These are phyloP conservation scores for Pholiota conissans DNA, from an alignment of 768 basidiomycete species.

Conservation along the genomic window DNA sequence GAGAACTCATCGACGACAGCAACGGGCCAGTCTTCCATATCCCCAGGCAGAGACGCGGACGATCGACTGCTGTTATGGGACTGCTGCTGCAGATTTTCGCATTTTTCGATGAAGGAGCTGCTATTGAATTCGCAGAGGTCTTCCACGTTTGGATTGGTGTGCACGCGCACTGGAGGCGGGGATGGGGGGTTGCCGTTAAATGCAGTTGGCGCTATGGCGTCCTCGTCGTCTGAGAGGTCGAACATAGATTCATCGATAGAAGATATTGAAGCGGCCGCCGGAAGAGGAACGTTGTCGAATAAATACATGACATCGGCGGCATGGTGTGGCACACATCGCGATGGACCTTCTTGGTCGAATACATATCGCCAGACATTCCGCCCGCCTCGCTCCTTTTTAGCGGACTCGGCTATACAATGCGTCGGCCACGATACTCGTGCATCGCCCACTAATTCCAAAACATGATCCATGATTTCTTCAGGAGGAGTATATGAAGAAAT, in stretches of 20 bases:
- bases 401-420: conserved; percentile 56
- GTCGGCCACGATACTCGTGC: conserved; percentile 78
- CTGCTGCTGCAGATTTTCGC: neutral
- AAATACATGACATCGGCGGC: conserved; percentile 74
- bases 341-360: conserved; percentile 79
- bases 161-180: neutral
- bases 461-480: conserved; percentile 65
- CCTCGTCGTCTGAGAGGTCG: conserved; percentile 30
- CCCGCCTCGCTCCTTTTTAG: conserved; percentile 50
- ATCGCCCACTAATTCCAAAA: conserved; percentile 77
- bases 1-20: conserved; percentile 66
- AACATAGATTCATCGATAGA: conserved; percentile 4
- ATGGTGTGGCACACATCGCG: conserved; percentile 65
- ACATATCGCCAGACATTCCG: conserved; percentile 77
- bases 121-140: conserved; percentile 13
- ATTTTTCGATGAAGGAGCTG: conserved; percentile 4
- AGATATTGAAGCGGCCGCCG: conserved; percentile 23
- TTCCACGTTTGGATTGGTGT: neutral
- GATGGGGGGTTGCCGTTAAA: neutral
- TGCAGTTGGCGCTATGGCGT: conserved; percentile 11
- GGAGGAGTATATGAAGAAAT: conserved; percentile 60
- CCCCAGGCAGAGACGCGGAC: neutral
- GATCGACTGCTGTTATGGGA: neutral
- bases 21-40: conserved; percentile 48
- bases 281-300: conserved; percentile 72